phyloP scores from a whole-genome alignment of 257 asterid species.

The Lycium barbarum region DNA sequence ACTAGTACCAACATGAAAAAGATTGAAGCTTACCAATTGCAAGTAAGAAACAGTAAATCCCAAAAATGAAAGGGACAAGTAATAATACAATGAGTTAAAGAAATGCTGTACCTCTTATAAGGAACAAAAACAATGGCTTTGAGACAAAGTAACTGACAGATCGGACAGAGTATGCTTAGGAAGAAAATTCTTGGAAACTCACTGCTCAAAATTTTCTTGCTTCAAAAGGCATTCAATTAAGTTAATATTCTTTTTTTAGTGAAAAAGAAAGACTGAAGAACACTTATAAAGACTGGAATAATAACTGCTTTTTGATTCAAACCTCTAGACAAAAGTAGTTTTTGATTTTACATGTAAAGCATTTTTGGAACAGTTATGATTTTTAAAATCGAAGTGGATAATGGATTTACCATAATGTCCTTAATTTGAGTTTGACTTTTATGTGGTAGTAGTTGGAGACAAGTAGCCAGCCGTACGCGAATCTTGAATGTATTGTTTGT shows the following conservation, averaged over 20 bases:
- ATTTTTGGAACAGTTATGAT: neutral
- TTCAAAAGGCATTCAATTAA: slow-evolving; percentile 15
- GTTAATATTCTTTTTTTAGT: neutral
- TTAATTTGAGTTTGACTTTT: slow-evolving; percentile 26
- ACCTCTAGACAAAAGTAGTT: neutral
- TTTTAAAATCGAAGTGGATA: neutral
- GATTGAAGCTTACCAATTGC: slow-evolving; percentile 8
- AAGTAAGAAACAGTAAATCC: neutral
- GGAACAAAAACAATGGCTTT: slow-evolving; percentile 53
- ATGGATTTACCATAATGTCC: slow-evolving; percentile 7
- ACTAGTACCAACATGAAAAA: slow-evolving; percentile 19
- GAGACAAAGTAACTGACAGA: slow-evolving; percentile 45
- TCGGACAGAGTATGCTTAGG: neutral
- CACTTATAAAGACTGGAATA: neutral
- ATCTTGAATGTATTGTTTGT: neutral
- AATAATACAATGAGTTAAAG: neutral
- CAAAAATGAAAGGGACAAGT: neutral
- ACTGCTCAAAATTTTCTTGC: slow-evolving; percentile 16
- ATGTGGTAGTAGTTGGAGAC: neutral
- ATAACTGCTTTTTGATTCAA: neutral
- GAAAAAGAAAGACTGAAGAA: neutral
- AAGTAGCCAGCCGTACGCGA: slow-evolving; percentile 21
- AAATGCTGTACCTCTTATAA: slow-evolving; percentile 26
- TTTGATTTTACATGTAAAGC: neutral
- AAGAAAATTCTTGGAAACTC: slow-evolving; percentile 14